These are phyloP conservation scores for Flaveria bidentis DNA, from an alignment of 129 eudicot genomes.

Conservation along the genomic window DNA sequence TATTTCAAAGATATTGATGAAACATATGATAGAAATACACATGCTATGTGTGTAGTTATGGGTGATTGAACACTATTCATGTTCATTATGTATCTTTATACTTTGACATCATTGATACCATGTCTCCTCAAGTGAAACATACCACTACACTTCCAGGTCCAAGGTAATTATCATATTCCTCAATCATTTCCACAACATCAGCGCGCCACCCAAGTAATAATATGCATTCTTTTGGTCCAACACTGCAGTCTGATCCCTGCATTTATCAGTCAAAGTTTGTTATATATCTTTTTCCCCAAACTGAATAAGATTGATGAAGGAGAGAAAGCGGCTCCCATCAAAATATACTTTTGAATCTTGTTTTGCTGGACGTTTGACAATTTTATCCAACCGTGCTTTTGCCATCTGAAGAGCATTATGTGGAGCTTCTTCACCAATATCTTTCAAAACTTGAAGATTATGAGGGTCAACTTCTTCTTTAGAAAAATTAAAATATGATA, in stretches of 20 bases:
- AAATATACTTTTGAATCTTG: slow-evolving; percentile 76
- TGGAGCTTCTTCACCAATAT: slow-evolving; percentile 39
- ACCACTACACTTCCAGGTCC: slow-evolving; percentile 98
- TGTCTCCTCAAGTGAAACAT: slow-evolving; percentile 27
- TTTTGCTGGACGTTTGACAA: slow-evolving; percentile 61
- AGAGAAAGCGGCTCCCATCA: slow-evolving; percentile 4
- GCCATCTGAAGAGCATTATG: slow-evolving; percentile 45
- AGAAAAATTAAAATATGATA: slow-evolving; percentile 45
- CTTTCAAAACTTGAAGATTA: slow-evolving; percentile 37
- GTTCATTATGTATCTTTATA: background rate
- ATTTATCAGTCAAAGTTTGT: slow-evolving; percentile 17
- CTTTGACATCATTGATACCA: background rate
- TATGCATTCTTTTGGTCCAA: slow-evolving; percentile 85
- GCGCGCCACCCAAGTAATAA: slow-evolving; percentile 95
- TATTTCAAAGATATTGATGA: background rate
- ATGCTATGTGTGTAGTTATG: too few species aligned
- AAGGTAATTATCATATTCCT: slow-evolving; percentile 85
- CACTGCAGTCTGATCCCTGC: slow-evolving; percentile 77
- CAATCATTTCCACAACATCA: slow-evolving; percentile 81
- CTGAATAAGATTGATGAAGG: slow-evolving; percentile 8
- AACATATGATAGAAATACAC: background rate
- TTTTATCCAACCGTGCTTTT: slow-evolving; percentile 56
- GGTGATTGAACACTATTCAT: background rate
- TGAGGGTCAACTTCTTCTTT: slow-evolving; percentile 43
- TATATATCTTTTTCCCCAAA: slow-evolving; percentile 3